Conservation (phyloP, 768 basidiomycete genomes). For the Suillus decipiens region DNA sequence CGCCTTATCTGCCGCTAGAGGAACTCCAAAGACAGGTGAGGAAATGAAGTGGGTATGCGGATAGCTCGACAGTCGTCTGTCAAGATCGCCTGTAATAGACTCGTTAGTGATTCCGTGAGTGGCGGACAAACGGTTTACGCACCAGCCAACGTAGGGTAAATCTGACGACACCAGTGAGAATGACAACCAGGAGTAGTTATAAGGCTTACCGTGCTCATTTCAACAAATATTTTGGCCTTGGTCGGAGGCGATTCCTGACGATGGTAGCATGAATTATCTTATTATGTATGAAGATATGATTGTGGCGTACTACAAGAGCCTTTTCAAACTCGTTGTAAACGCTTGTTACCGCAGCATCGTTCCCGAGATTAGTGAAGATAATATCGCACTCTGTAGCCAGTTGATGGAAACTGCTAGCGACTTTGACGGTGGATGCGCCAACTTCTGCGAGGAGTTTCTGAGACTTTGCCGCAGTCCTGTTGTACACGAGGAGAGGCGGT, state of each 20-base stretch:
- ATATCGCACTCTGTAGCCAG: slow-evolving; percentile 70
- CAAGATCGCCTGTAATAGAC: slow-evolving; percentile 57
- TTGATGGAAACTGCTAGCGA: slow-evolving; percentile 59
- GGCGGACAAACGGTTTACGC: slow-evolving; percentile 7
- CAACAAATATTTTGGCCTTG: slow-evolving; percentile 75
- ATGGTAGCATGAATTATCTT: slow-evolving; percentile 10
- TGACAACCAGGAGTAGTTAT: background rate
- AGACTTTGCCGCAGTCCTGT: slow-evolving; percentile 63
- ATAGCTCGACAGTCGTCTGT: slow-evolving; percentile 59
- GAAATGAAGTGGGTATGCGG: slow-evolving; percentile 67
- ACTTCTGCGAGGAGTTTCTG: slow-evolving; percentile 58
- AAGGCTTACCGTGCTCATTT: slow-evolving; percentile 73
- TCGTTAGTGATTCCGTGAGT: background rate
- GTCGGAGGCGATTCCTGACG: slow-evolving; percentile 43
- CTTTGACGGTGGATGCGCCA: slow-evolving; percentile 50
- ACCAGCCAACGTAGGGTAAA: slow-evolving; percentile 58
- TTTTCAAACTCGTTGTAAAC: slow-evolving; percentile 63
- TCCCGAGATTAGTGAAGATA: slow-evolving; percentile 71
- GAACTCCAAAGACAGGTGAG: slow-evolving; percentile 80
- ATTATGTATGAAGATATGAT: slow-evolving; percentile 1
- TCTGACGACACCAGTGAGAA: slow-evolving; percentile 34
- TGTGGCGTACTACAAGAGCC: slow-evolving; percentile 51
- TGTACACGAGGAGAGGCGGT: slow-evolving; percentile 71
- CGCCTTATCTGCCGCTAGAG: slow-evolving; percentile 62
- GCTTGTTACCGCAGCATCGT: slow-evolving; percentile 67